Conservation (phyloP, 1,284 basidiomycete genomes). For the Boletus sp. region DNA sequence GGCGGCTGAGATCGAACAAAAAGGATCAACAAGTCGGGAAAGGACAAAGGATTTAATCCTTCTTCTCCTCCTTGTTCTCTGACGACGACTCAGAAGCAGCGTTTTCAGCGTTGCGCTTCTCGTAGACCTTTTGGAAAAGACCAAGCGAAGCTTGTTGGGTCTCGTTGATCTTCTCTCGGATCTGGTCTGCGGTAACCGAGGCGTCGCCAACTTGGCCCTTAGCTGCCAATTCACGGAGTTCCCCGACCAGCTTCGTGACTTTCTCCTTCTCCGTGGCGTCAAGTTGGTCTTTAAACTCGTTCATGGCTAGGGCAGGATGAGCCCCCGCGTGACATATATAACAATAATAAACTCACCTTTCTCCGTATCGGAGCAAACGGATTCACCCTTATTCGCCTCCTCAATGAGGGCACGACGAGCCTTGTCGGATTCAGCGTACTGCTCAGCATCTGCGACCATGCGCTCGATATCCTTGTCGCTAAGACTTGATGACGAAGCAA, state of each 20-base stretch:
- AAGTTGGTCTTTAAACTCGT: constrained; percentile 96
- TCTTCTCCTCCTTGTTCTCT: constrained; percentile 65
- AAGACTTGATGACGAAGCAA: constrained; percentile 95
- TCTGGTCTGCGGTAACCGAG: constrained; percentile 77
- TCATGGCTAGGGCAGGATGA: constrained; percentile 64
- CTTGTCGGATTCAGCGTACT: constrained; percentile 91
- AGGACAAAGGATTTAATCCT: constrained; percentile 48
- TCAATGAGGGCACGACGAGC: constrained; percentile 86
- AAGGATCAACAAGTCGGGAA: neutral
- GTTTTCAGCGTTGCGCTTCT: constrained; percentile 80
- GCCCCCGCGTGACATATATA: neutral
- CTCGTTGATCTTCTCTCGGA: constrained; percentile 92
- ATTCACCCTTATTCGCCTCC: constrained; percentile 96
- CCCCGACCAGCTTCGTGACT: constrained; percentile 80
- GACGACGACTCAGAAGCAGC: constrained; percentile 43
- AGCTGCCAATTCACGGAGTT: constrained; percentile 85
- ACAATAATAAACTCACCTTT: constrained; percentile 59
- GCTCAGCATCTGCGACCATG: constrained; percentile 94
- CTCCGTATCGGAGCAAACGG: constrained; percentile 92
- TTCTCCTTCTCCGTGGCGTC: constrained; percentile 91
- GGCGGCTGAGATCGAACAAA: constrained; percentile 17
- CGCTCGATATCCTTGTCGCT: constrained; percentile 96
- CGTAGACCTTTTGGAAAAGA: constrained; percentile 98
- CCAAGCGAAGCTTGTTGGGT: constrained; percentile 96
- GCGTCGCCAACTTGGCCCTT: constrained; percentile 90